Evolutionary conservation across 495 filamentous ascomycete species (phyloP).

Genomic region (Aspergillus carlsbadensis): DNA sequence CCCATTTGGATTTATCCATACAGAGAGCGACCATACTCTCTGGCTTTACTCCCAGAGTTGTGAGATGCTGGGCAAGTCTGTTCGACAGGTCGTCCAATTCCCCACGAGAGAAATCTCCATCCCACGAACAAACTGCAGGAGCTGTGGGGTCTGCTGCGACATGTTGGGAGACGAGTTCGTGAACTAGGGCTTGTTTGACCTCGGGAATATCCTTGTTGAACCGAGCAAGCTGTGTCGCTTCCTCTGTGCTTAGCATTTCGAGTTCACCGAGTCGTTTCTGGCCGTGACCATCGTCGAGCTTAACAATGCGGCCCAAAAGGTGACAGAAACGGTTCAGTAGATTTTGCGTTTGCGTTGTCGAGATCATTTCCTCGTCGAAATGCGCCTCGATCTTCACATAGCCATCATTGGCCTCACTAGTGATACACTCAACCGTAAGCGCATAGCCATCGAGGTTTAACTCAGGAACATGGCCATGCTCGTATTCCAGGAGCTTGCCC

Average conservation of each 20-base stretch:
- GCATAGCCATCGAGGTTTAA: constrained; percentile 28
- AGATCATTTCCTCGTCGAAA: constrained; percentile 6
- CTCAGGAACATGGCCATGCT: constrained; percentile 21
- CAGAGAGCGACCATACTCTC: constrained; percentile 51
- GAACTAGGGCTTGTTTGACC: constrained; percentile 2
- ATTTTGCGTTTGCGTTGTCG: background rate
- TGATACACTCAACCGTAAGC: constrained; percentile 30
- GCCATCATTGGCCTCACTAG: background rate
- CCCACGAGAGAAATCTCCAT: constrained; percentile 32
- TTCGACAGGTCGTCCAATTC: constrained; percentile 32
- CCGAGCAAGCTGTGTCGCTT: constrained; percentile 13
- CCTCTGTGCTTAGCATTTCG: constrained; percentile 7
- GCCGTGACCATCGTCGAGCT: background rate
- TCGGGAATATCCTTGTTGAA: background rate
- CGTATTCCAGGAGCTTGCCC: background rate
- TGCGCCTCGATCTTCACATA: constrained; percentile 4
- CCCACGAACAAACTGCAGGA: constrained; percentile 17
- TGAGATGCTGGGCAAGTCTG: constrained; percentile 31
- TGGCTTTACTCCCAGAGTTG: constrained; percentile 27
- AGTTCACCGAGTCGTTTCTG: background rate
- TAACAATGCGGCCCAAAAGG: constrained; percentile 8
- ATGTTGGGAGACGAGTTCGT: constrained; percentile 6
- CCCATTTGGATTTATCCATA: constrained; percentile 49
- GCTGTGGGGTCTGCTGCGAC: background rate
- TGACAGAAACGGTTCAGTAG: constrained; percentile 15